A percentile compares a stretch with the other conserved stretches of the same genome.
phyloP scores from a whole-genome alignment of 2,329 filamentous ascomycete species.

The Ceratocystis cacaofunesta region DNA sequence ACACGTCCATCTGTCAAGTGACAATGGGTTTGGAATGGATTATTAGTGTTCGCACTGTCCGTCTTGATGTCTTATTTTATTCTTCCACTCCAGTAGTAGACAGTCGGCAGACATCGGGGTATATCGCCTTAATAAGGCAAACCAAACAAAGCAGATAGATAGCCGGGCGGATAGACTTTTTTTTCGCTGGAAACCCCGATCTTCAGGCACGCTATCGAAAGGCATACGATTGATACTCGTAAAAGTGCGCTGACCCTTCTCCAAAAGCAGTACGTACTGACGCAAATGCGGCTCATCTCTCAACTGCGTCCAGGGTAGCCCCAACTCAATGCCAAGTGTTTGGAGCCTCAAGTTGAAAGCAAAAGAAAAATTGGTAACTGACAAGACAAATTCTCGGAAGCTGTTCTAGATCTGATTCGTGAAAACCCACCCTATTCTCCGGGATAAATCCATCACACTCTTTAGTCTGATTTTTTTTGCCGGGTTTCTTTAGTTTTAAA shows the following conservation, averaged over 20 bases:
- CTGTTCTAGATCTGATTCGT: neutral
- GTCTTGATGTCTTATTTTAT: neutral
- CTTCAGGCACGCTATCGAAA: too few relatives aligned
- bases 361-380: neutral
- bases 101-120: too few relatives aligned
- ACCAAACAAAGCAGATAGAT: too few relatives aligned
- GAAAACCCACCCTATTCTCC: neutral
- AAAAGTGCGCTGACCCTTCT: neutral
- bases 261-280: neutral
- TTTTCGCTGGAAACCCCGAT: too few relatives aligned
- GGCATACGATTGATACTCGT: too few relatives aligned
- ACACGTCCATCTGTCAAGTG: conserved; percentile 2
- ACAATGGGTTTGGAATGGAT: neutral
- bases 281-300: conserved; percentile 2
- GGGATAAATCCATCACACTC: too few relatives aligned
- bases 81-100: neutral
- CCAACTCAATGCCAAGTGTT: neutral
- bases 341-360: neutral
- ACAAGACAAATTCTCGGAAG: neutral
- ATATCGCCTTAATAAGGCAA: too few relatives aligned
- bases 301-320: neutral
- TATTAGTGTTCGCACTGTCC: neutral
- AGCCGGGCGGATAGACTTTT: too few relatives aligned
- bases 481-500: too few relatives aligned
- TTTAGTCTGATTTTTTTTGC: too few relatives aligned